These are phyloP conservation scores for Castanospermum australe DNA, from an alignment of 306 rosid genomes.

Conservation along the genomic window DNA sequence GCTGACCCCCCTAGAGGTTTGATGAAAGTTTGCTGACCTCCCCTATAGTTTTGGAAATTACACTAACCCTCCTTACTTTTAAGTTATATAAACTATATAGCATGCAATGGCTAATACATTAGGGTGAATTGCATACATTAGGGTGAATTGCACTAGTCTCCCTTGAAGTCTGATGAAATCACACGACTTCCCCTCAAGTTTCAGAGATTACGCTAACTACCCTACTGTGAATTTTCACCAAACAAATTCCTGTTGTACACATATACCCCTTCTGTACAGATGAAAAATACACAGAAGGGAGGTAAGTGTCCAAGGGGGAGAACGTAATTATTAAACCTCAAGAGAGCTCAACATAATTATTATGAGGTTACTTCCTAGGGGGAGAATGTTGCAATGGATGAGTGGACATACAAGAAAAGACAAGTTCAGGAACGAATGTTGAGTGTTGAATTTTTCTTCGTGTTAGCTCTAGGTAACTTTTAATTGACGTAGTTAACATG, in stretches of 20 bases:
- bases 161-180: not conserved
- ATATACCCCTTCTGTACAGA: not conserved
- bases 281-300: not conserved
- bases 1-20: not conserved
- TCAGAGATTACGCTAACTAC: not conserved
- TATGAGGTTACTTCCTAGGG: not conserved
- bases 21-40: not conserved
- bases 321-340: not conserved
- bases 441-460: constrained; percentile 17
- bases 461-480: not conserved
- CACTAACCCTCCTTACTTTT: not conserved
- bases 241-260: not conserved
- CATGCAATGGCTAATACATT: not conserved
- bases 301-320: not conserved
- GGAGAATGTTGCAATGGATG: not conserved
- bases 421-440: not conserved
- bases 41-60: not conserved
- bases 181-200: not conserved
- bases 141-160: not conserved
- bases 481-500: not conserved
- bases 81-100: not conserved
- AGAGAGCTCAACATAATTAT: not conserved
- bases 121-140: too few relatives aligned
- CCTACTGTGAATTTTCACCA: not conserved
- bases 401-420: not conserved